Evolutionary conservation across 495 filamentous ascomycete genomes (phyloP).

Genomic region (Parachaetomium inaequale): DNA sequence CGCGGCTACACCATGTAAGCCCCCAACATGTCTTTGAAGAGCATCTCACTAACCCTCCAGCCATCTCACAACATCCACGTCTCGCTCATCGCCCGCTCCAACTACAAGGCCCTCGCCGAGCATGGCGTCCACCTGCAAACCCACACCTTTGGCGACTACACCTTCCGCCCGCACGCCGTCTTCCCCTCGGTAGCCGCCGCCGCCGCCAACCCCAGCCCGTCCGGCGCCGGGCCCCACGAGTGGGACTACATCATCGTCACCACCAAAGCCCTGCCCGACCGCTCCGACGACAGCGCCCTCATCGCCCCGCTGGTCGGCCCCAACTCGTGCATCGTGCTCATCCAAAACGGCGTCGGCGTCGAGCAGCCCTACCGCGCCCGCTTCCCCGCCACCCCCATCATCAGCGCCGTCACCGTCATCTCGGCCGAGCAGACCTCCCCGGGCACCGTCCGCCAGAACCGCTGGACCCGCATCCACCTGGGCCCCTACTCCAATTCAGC

Average conservation of each 20-base stretch:
- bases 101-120: conserved; percentile 48
- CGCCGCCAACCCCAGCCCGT: conserved; percentile 16
- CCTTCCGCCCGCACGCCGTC: conserved; percentile 46
- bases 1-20: conserved; percentile 49
- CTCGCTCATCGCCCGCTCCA: conserved; percentile 54
- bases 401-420: conserved; percentile 59
- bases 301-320: conserved; percentile 53
- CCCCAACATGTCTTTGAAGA: not conserved
- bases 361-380: conserved; percentile 57
- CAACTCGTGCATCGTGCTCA: conserved; percentile 54
- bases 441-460: conserved; percentile 54
- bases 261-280: conserved; percentile 57
- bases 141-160: conserved; percentile 52
- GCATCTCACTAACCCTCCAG: conserved; percentile 23
- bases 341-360: conserved; percentile 70
- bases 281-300: conserved; percentile 41
- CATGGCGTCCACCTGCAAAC: conserved; percentile 49
- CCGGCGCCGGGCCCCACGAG: conserved; percentile 7
- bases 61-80: conserved; percentile 39
- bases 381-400: conserved; percentile 53
- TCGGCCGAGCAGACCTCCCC: conserved; percentile 49
- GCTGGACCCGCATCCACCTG: conserved; percentile 58
- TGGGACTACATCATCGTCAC: conserved; percentile 61
- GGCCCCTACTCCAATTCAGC: conserved; percentile 49
- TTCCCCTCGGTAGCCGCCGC: conserved; percentile 45